A percentile compares a stretch with the other conserved stretches of the same genome.
Evolutionary conservation across 2,329 filamentous ascomycete species (phyloP).

Genomic region (Gyromitra esculenta): DNA sequence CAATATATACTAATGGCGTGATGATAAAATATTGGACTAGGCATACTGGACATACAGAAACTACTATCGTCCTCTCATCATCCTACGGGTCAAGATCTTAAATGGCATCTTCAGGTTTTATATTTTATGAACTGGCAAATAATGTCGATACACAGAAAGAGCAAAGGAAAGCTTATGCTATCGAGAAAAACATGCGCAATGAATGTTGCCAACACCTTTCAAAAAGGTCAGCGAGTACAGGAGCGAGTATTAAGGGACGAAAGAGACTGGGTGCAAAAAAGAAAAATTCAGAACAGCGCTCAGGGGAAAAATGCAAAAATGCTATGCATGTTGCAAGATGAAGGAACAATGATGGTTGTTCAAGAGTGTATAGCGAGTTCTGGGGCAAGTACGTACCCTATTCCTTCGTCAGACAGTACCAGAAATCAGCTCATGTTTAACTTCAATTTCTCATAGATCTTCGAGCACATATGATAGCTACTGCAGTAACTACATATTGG

Average conservation of each 20-base stretch:
- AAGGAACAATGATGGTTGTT: constrained; percentile 17
- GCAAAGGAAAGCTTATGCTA: background rate
- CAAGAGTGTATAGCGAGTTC: constrained; percentile 14
- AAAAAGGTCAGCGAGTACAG: background rate
- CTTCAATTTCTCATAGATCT: background rate
- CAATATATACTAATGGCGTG: background rate
- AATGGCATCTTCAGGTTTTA: background rate
- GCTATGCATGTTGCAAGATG: constrained; percentile 24
- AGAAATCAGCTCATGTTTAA: background rate
- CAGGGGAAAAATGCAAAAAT: constrained; percentile 10
- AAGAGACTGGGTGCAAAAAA: background rate
- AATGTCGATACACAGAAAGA: background rate
- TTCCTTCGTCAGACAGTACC: too few species aligned
- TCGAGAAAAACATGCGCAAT: background rate
- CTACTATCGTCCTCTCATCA: background rate
- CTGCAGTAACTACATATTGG: background rate
- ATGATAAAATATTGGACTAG: too few species aligned
- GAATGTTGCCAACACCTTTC: constrained; percentile 3
- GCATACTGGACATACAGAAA: background rate
- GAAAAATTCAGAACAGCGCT: constrained; percentile 1
- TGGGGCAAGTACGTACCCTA: too few species aligned
- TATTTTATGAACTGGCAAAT: background rate
- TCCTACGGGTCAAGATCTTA: background rate
- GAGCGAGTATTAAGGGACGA: constrained; percentile 14
- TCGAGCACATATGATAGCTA: background rate